phyloP scores from a whole-genome alignment of 2,329 filamentous ascomycete genomes.

The Aspergillaceae sp. region DNA sequence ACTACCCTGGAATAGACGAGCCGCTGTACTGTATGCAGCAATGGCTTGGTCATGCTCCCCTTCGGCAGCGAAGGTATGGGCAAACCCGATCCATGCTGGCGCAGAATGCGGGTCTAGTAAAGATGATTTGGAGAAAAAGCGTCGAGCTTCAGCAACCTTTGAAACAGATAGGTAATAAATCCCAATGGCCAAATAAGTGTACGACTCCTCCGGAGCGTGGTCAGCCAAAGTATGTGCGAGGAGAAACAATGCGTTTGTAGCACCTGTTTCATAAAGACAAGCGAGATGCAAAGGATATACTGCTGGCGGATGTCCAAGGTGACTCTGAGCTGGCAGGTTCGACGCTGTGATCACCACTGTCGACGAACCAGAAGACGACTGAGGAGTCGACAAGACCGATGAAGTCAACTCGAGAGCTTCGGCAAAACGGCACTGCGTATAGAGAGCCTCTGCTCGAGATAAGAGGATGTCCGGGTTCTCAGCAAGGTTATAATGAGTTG shows the following conservation, averaged over 20 bases:
- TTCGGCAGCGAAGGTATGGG: constrained; percentile 94
- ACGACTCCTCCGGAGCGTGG: constrained; percentile 80
- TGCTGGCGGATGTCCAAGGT: constrained; percentile 37
- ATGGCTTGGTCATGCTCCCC: constrained; percentile 98
- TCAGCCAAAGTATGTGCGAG: constrained; percentile 89
- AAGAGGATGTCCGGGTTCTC: constrained; percentile 84
- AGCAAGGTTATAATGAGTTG: constrained; percentile 83
- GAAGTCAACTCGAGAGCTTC: constrained; percentile 79
- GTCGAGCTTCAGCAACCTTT: constrained; percentile 83
- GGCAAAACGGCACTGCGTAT: constrained; percentile 88
- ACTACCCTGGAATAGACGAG: constrained; percentile 89
- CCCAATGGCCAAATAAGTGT: constrained; percentile 88
- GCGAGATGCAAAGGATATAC: constrained; percentile 88
- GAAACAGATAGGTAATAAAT: constrained; percentile 87
- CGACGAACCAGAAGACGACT: constrained; percentile 62
- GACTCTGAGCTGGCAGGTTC: constrained; percentile 23
- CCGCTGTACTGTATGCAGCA: constrained; percentile 91
- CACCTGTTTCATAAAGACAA: constrained; percentile 76
- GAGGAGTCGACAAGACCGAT: constrained; percentile 70
- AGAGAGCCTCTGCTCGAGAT: constrained; percentile 80
- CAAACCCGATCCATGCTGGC: constrained; percentile 96
- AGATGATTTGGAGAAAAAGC: constrained; percentile 94
- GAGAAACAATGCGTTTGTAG: constrained; percentile 83
- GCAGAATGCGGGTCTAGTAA: constrained; percentile 98
- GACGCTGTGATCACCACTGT: constrained; percentile 14